Conservation (phyloP, 352 stramenopile genomes). For the Phytophthora quininea region DNA sequence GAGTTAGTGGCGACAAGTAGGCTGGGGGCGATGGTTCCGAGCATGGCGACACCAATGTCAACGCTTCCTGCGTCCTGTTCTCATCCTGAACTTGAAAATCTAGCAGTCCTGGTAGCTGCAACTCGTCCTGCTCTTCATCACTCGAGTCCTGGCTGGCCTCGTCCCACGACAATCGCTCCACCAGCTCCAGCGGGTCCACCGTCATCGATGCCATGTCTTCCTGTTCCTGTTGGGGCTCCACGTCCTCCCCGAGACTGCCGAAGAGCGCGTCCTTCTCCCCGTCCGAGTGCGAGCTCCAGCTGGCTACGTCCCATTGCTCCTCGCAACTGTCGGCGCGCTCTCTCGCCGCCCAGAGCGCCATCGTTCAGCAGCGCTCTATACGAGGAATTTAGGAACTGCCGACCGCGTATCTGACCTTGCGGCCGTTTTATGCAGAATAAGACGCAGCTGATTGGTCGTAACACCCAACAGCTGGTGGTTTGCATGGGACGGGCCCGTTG, state of each 20-base stretch:
- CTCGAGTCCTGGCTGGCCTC: constrained; percentile 16
- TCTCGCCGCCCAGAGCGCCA: constrained; percentile 37
- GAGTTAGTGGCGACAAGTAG: constrained; percentile 23
- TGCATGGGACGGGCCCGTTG: neutral
- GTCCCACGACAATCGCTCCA: constrained; percentile 40
- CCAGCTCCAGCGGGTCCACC: constrained; percentile 10
- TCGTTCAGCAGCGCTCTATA: constrained; percentile 8
- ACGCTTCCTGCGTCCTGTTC: constrained; percentile 26
- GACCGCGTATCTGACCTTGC: neutral
- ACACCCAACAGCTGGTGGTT: neutral
- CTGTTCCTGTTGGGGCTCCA: neutral
- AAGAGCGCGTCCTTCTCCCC: constrained; percentile 29
- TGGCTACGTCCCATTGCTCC: constrained; percentile 13
- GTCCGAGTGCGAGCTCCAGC: constrained; percentile 11
- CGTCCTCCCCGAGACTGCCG: constrained; percentile 13
- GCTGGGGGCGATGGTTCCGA: constrained; percentile 33
- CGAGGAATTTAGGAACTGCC: constrained; percentile 20
- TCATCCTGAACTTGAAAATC: constrained; percentile 11
- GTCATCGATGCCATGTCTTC: constrained; percentile 20
- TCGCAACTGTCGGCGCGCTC: constrained; percentile 1
- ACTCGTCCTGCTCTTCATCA: constrained; percentile 12
- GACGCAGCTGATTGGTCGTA: neutral
- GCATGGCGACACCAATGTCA: constrained; percentile 63
- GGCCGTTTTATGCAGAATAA: constrained; percentile 13
- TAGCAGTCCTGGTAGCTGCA: constrained; percentile 15